phyloP scores from a whole-genome alignment of 495 filamentous ascomycete genomes.

The Lichenothelia convexa region DNA sequence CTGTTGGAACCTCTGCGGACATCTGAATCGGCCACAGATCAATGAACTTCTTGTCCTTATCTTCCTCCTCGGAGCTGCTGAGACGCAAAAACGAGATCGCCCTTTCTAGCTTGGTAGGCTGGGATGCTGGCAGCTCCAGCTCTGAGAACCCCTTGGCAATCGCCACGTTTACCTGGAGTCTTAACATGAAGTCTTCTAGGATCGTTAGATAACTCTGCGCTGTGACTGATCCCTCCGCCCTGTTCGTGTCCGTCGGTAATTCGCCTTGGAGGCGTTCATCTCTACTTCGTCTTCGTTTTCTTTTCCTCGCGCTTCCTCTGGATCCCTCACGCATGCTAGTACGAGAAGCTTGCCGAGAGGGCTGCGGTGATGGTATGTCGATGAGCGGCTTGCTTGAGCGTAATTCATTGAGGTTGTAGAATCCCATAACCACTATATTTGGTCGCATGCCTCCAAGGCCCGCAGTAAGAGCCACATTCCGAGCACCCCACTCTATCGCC shows the following conservation, averaged over 20 bases:
- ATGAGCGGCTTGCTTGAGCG: constrained; percentile 35
- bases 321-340: too few species aligned
- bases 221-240: constrained; percentile 41
- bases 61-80: constrained; percentile 23
- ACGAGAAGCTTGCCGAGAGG: constrained; percentile 10
- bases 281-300: constrained; percentile 26
- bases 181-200: constrained; percentile 61
- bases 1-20: constrained; percentile 49
- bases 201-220: constrained; percentile 61
- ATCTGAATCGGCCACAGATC: constrained; percentile 79
- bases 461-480: constrained; percentile 64
- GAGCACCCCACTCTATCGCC: constrained; percentile 64
- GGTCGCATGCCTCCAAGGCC: constrained; percentile 82
- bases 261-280: constrained; percentile 27
- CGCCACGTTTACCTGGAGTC: constrained; percentile 69
- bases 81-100: constrained; percentile 5
- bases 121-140: constrained; percentile 42
- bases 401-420: constrained; percentile 59
- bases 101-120: constrained; percentile 10
- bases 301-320: constrained; percentile 8
- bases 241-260: constrained; percentile 43
- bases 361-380: constrained; percentile 22
- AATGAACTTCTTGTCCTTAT: constrained; percentile 56
- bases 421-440: constrained; percentile 64
- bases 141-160: constrained; percentile 67